Conservation (phyloP, 1,284 basidiomycete genomes). For the Gymnopus androsaceus region DNA sequence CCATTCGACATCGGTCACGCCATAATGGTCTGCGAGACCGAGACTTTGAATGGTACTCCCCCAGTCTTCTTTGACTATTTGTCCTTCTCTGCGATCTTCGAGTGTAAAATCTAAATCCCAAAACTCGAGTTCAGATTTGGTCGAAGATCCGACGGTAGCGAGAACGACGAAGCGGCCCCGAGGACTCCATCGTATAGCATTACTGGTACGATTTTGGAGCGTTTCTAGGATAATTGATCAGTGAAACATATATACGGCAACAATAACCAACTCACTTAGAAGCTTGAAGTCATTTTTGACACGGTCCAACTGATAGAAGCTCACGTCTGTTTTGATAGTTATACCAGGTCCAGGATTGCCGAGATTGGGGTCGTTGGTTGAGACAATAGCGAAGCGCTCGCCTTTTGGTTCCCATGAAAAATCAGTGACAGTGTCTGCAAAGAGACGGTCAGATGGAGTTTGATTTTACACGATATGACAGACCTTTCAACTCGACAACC, state of each 20-base stretch:
- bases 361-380: constrained; percentile 92
- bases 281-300: constrained; percentile 94
- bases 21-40: constrained; percentile 93
- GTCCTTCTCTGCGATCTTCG: constrained; percentile 73
- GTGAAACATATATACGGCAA: constrained; percentile 15
- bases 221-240: constrained; percentile 62
- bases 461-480: constrained; percentile 15
- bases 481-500: constrained; percentile 95
- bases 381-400: constrained; percentile 94
- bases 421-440: constrained; percentile 87
- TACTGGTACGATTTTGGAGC: constrained; percentile 86
- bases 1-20: constrained; percentile 98
- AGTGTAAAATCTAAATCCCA: constrained; percentile 95
- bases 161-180: constrained; percentile 95
- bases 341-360: constrained; percentile 87
- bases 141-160: constrained; percentile 92
- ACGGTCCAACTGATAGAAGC: constrained; percentile 94
- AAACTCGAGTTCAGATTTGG: constrained; percentile 98
- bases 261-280: constrained; percentile 59
- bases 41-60: constrained; percentile 88
- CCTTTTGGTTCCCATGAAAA: constrained; percentile 99
- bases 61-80: constrained; percentile 72
- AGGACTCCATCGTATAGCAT: constrained; percentile 97
- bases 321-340: constrained; percentile 94
- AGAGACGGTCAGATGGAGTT: constrained; percentile 17